Base-by-base conservation (phyloP, 352 stramenopile species). In the Globisporangium paddicum region DNA sequence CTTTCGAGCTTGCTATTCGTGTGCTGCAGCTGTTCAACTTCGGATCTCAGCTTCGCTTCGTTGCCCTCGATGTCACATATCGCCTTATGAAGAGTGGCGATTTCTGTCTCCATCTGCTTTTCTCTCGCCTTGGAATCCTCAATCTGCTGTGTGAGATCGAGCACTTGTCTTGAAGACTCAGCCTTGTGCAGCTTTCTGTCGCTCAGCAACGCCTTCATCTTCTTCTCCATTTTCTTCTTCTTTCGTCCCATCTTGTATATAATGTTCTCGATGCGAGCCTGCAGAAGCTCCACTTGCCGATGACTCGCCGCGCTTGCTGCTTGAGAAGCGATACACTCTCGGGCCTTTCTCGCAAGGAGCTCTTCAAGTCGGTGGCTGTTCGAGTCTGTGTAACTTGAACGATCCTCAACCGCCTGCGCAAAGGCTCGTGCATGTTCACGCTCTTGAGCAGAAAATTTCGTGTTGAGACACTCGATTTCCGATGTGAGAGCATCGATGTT, bases 141-240 rank as follows among this genome's bases (percentile, higher is more conserved):
- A 25, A 67, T 51, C n/a, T 72, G 53, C 1, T 52, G 30, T 0
- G 30, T 21, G 28, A 72, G 49, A 18, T 72, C 54, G 13, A 45
- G 46, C 9, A 62, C 45, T 7, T 37, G 18, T n/a, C 53, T 44
- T 6, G 60, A 49, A 10, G 54, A 41, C 10, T 61, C 58, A 9
- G 57, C 58, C 25, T 60, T 28, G 19, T 65, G 64, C 32, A 68
- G 47, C 23, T 73, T 73, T 11, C 65, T 48, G 19, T 79, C 67
- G 13, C 49, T 66, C 55, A 79, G 62, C 19, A 84, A 30, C 3
- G 55, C 60, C 16, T 69, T 69, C 16, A 80, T 40, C 21, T 84
- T 87, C 51, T 81, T 82, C 21, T 85, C 70, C 32, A 86, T 62
- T 34, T 85, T 85, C 16, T 68, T 47, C 32, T 86, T 88, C 16